Conservation (phyloP, 1,284 basidiomycete species). For the Papiliotrema laurentii region DNA sequence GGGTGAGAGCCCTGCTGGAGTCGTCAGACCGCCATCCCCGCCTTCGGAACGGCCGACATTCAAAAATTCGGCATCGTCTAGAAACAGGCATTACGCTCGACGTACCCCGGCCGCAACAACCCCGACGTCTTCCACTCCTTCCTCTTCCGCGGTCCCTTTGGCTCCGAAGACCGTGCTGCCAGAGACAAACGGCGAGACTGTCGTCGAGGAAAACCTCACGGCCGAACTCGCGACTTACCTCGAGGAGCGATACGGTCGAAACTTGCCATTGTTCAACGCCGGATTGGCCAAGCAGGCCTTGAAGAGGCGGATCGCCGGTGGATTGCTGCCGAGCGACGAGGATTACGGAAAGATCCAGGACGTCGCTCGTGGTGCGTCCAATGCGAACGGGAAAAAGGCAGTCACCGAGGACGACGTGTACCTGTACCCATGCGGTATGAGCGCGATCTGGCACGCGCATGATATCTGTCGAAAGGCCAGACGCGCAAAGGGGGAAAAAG, state of each 20-base stretch:
- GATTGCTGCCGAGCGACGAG: slow-evolving; percentile 62
- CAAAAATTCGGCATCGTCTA: slow-evolving; percentile 34
- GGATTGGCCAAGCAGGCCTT: slow-evolving; percentile 78
- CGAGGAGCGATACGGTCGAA: slow-evolving; percentile 94
- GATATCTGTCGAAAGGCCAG: slow-evolving; percentile 60
- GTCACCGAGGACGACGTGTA: slow-evolving; percentile 82
- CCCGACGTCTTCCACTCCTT: slow-evolving; percentile 13
- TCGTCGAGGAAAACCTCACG: slow-evolving; percentile 46
- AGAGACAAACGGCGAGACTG: slow-evolving; percentile 17
- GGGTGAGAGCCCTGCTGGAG: slow-evolving; percentile 46
- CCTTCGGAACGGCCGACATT: slow-evolving; percentile 11
- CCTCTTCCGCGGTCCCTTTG: slow-evolving; percentile 10
- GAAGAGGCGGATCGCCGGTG: slow-evolving; percentile 82
- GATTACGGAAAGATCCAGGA: slow-evolving; percentile 31
- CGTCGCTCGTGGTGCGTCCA: slow-evolving; percentile 33
- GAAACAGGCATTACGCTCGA: slow-evolving; percentile 40
- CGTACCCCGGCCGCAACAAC: slow-evolving; percentile 8
- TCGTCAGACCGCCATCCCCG: slow-evolving; percentile 9
- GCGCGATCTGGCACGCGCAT: slow-evolving; percentile 88
- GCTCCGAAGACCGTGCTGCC: slow-evolving; percentile 8
- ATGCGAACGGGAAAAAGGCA: slow-evolving; percentile 50
- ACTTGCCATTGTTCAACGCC: slow-evolving; percentile 71
- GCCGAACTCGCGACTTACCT: slow-evolving; percentile 57
- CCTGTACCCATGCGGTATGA: slow-evolving; percentile 83
- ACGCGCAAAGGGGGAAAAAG: slow-evolving; percentile 34